A percentile compares a stretch with the other conserved stretches of the same genome.
These are phyloP conservation scores for Starmera stellimalicola DNA, from an alignment of 1,139 yeast species.

Conservation along the genomic window DNA sequence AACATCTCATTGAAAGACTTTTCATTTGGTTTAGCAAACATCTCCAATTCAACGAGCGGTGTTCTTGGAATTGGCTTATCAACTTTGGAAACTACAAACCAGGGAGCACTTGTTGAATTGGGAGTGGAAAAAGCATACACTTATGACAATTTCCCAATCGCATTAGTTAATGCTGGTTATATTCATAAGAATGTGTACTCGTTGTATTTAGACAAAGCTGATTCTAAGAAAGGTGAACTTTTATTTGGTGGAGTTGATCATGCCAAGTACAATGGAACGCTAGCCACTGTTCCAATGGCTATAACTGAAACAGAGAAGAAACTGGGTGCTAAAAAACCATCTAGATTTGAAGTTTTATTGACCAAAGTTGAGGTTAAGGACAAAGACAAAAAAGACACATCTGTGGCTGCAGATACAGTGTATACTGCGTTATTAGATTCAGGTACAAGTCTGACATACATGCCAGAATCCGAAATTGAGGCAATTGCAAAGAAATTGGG, in stretches of 20 bases:
- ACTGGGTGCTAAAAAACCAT: conserved; percentile 19
- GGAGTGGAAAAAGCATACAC: conserved; percentile 15
- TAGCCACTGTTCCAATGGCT: conserved; percentile 33
- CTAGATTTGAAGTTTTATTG: conserved; percentile 37
- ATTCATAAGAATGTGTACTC: conserved; percentile 45
- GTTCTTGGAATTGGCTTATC: conserved; percentile 58
- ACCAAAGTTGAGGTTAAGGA: conserved; percentile 28
- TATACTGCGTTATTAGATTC: conserved; percentile 51
- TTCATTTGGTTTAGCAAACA: conserved; percentile 51
- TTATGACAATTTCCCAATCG: conserved; percentile 47
- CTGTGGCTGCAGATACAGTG: conserved; percentile 19
- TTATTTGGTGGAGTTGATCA: conserved; percentile 49
- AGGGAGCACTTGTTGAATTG: conserved; percentile 10
- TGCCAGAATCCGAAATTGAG: conserved; percentile 34
- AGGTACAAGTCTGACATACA: conserved; percentile 53
- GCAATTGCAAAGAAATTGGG: conserved; percentile 30
- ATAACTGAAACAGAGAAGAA: conserved; percentile 22
- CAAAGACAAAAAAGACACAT: conserved; percentile 19
- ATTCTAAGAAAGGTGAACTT: conserved; percentile 31
- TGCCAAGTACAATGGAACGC: conserved; percentile 34
- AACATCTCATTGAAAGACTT: conserved; percentile 29
- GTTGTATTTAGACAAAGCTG: conserved; percentile 31
- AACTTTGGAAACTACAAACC: conserved; percentile 37
- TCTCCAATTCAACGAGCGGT: conserved; percentile 44
- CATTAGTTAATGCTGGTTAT: conserved; percentile 36